phyloP scores from a whole-genome alignment of 1,284 basidiomycete genomes.

The Erythrobasidium hasegawianum region DNA sequence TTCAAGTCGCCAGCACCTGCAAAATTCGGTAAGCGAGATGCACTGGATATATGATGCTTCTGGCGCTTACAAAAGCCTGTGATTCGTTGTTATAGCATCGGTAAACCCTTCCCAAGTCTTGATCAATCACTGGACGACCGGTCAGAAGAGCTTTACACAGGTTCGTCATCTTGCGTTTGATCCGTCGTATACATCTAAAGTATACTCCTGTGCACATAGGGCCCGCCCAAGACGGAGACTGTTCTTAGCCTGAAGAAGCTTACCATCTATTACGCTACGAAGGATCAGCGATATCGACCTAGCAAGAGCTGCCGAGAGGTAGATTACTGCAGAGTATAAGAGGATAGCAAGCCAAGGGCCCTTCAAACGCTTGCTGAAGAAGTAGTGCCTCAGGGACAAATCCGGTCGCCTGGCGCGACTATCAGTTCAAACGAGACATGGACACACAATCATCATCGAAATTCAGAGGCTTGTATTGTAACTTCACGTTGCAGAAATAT shows the following conservation, averaged over 20 bases:
- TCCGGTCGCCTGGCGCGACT: background rate
- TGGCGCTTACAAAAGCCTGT: background rate
- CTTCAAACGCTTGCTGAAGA: too few relatives aligned
- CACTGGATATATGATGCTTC: background rate
- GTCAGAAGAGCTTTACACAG: background rate
- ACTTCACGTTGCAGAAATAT: too few relatives aligned
- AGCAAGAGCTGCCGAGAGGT: background rate
- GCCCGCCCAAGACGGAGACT: too few relatives aligned
- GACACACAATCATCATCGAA: too few relatives aligned
- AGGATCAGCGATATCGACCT: background rate
- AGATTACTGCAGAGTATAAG: background rate
- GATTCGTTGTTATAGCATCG: conserved; percentile 1
- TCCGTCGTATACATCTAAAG: too few relatives aligned
- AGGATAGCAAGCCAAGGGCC: background rate
- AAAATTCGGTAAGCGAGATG: background rate
- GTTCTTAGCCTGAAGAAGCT: background rate
- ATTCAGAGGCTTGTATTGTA: too few relatives aligned
- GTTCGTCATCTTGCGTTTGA: too few relatives aligned
- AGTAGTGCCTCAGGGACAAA: too few relatives aligned
- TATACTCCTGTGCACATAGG: background rate
- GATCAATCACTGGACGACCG: conserved; percentile 15
- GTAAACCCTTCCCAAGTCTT: conserved; percentile 8
- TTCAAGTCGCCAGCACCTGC: background rate
- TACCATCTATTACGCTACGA: background rate
- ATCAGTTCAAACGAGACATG: too few relatives aligned